Base-by-base conservation (phyloP, 805 yeast species). In the Metschnikowia lunata region DNA sequence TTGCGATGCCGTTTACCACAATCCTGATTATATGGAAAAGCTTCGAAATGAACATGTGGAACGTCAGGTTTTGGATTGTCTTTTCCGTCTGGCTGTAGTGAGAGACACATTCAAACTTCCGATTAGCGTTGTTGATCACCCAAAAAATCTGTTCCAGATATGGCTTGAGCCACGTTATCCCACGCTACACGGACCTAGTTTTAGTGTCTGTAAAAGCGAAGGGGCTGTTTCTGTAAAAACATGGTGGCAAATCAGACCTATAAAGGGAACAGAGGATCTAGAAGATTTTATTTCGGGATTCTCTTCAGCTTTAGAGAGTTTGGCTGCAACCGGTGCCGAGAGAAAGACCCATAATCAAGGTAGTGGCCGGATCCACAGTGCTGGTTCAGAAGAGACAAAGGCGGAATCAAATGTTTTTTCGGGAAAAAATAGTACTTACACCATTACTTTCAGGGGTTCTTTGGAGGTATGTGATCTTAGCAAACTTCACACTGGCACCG, bases 151-250 rank as follows among this genome's bases (percentile, higher is more conserved):
- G 8, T 58, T 64, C 34, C 43, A 54, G 7, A 57, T 66, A 2
- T 66, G 72, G 71, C 42, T 66, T 9, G 66, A 67, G 44, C 51
- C 59, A 13, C 55, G 52, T 26, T 47, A 51, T 37, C 62, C 68
- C 6, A 57, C 64, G 4, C 43, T 68, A 1, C 63, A 66, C 7
- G 73, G 73, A 0, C 37, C 62, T 12, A 48, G 50, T 33, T 39
- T 66, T 10, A 45, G 49, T 6, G 43, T 61, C n/a, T 26, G 41
- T 14, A 47, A 49, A 14, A 26, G n/a, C 4, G 37, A 45, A 14
- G 52, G 44, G 1, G 26, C 30, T 2, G 26, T 52, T 1, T 33
- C 40, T 3, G 12, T 55, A 2, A 37, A 26, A 15, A 35, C 53
- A 18, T 30, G 30, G 1, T 67, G 73, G 73, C 33, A 39, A 10